phyloP scores from a whole-genome alignment of 305 asterid species.

The Fraxinus floribunda region DNA sequence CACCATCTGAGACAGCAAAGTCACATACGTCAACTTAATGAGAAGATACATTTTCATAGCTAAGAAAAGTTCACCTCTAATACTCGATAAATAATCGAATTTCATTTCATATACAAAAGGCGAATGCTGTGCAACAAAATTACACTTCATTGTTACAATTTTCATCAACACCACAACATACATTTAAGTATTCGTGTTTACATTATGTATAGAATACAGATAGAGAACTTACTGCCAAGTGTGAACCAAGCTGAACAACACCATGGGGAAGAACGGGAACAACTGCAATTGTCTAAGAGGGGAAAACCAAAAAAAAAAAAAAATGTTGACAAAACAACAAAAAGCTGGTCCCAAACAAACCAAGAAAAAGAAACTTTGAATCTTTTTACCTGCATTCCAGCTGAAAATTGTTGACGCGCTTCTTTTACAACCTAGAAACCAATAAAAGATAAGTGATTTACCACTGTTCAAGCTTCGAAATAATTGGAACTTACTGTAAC shows the following conservation, averaged over 20 bases:
- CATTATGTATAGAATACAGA: neutral
- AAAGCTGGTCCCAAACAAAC: neutral
- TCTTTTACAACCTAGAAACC: constrained; percentile 66
- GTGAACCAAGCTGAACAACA: constrained; percentile 89
- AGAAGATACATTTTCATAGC: neutral
- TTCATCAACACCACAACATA: neutral
- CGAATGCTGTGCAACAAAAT: neutral
- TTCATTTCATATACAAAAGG: neutral
- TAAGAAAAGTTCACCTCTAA: neutral
- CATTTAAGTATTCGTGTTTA: neutral
- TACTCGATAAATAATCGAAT: neutral
- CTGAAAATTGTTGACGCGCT: constrained; percentile 64
- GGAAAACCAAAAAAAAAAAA: neutral
- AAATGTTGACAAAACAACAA: neutral
- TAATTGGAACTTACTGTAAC: neutral
- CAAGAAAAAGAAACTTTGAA: neutral
- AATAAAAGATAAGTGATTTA: neutral
- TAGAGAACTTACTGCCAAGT: constrained; percentile 52
- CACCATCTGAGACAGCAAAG: constrained; percentile 43
- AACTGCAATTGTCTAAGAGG: constrained; percentile 72
- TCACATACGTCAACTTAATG: neutral
- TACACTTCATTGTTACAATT: neutral
- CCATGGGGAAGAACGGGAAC: constrained; percentile 96
- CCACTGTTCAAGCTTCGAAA: neutral
- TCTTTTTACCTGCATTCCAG: constrained; percentile 82